Evolutionary conservation across 106 monocot genomes (phyloP).

Genomic region (Cymbidium sinense): DNA sequence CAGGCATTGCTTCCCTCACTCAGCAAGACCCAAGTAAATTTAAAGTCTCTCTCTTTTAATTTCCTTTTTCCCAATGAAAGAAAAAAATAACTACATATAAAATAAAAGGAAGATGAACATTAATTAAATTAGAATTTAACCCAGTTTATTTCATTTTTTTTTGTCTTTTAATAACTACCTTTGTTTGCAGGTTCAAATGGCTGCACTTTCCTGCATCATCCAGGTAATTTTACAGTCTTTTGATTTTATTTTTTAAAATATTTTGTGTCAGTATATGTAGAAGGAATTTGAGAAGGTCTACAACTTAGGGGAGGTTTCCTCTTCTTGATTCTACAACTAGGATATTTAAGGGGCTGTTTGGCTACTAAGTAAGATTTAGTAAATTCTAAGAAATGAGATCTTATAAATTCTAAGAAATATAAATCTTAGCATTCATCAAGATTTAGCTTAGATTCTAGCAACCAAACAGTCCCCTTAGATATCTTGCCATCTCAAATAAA

Average conservation of each 20-base stretch:
- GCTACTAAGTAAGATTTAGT: too few species aligned
- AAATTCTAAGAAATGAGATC: background rate
- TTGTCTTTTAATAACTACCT: background rate
- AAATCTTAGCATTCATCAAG: too few species aligned
- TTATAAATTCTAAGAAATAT: too few species aligned
- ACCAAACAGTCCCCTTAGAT: too few species aligned
- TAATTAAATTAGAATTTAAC: too few species aligned
- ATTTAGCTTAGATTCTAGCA: background rate
- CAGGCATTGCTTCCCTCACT: conserved; percentile 29
- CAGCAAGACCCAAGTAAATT: conserved; percentile 49
- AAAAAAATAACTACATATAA: background rate
- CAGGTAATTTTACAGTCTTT: conserved; percentile 18
- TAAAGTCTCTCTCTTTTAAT: too few species aligned
- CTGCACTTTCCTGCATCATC: conserved; percentile 29
- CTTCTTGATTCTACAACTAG: too few species aligned
- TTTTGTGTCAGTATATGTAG: too few species aligned
- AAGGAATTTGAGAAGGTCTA: too few species aligned
- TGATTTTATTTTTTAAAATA: background rate
- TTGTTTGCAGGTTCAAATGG: conserved; percentile 31
- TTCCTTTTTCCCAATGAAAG: background rate
- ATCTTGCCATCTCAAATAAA: too few species aligned
- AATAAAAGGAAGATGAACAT: background rate
- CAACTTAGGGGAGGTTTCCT: too few species aligned
- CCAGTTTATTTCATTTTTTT: background rate
- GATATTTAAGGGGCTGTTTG: too few species aligned